Base-by-base conservation (phyloP, 2,329 filamentous ascomycete species). In the Colletotrichum neosansevieriae region DNA sequence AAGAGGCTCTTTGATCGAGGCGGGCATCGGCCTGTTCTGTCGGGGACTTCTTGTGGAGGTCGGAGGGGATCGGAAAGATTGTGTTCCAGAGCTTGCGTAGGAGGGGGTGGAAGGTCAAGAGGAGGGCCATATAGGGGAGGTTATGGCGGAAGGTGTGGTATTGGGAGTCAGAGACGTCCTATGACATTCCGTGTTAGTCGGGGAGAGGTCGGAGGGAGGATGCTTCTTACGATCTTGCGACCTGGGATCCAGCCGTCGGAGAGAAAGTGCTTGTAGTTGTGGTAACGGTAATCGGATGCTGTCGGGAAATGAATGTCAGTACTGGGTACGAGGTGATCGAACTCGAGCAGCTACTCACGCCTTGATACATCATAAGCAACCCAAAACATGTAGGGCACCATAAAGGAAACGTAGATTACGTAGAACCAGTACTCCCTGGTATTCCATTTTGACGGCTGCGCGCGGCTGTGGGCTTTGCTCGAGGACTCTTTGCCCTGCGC, bases 91-190 rank as follows among this genome's bases (percentile, higher is more conserved):
- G 75, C 71, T 85, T 89, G 71, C 96, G 91, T 67, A 95, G 80
- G 3, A 97, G 77, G 1, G 94, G 95, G 77, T 99, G 96, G 49
- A 94, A 79, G 29, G 92, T 73, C 13, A 98, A 81, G 6, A 98
- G 87, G 10, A 90, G 73, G 9, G 88, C 84, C 79, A 98, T 89
- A 77, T 92, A 93, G 2, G 94, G 94, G 42, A 98, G 85, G 75
- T 98, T 98, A 70, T 87, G 83, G 72, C 97, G 91, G 76, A 99
- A 98, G 42, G 88, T 90, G 67, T 86, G 84, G 80, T 98, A 99
- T 79, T 99, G 96, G 36, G 87, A 80, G 80, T 99, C 96, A 44
- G 94, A 96, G 71, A 94, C 90, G 81, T 99, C 96, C 91, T 94
- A 24, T n/a, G 17, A 47, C n/a, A 1, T 21, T n/a, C 3, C n/a